phyloP scores from a whole-genome alignment of 169 alveolate species.

The Cryptosporidium ryanae region DNA sequence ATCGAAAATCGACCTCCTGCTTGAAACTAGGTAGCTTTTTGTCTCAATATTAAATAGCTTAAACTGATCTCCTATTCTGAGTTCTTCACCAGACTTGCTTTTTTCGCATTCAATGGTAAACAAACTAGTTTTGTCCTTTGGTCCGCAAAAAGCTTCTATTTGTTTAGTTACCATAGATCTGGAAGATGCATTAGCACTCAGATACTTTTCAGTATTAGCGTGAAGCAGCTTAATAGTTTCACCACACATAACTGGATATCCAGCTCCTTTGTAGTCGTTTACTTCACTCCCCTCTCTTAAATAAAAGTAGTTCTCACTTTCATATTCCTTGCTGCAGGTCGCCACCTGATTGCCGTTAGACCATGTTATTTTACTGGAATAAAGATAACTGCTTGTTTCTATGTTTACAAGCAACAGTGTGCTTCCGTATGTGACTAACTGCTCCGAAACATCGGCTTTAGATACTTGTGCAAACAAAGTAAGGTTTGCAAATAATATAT shows the following conservation, averaged over 20 bases:
- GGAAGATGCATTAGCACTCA: conserved; percentile 16
- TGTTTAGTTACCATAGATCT: conserved; percentile 58
- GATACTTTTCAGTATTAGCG: conserved; percentile 27
- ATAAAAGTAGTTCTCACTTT: conserved; percentile 15
- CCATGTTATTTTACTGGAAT: conserved; percentile 66
- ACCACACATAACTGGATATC: conserved; percentile 45
- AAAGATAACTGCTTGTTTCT: conserved; percentile 42
- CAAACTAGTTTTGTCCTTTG: conserved; percentile 10
- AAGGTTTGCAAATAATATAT: neutral
- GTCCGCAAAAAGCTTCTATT: conserved; percentile 29
- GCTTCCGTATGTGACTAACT: conserved; percentile 54
- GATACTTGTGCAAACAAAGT: neutral
- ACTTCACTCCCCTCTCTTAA: conserved; percentile 31
- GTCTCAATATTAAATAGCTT: conserved; percentile 44
- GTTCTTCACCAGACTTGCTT: conserved; percentile 18
- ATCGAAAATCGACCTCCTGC: conserved; percentile 37
- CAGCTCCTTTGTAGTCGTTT: conserved; percentile 60
- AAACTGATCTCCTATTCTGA: conserved; percentile 29
- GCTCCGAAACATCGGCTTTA: neutral
- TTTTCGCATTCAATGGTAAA: conserved; percentile 52
- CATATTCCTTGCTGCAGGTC: conserved; percentile 25
- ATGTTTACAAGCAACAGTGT: conserved; percentile 21
- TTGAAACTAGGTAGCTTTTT: conserved; percentile 33
- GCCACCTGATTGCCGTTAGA: conserved; percentile 66
- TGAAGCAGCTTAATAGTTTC: conserved; percentile 26